phyloP scores from a whole-genome alignment of 176 grass and related monocot species.

The Canna indica region DNA sequence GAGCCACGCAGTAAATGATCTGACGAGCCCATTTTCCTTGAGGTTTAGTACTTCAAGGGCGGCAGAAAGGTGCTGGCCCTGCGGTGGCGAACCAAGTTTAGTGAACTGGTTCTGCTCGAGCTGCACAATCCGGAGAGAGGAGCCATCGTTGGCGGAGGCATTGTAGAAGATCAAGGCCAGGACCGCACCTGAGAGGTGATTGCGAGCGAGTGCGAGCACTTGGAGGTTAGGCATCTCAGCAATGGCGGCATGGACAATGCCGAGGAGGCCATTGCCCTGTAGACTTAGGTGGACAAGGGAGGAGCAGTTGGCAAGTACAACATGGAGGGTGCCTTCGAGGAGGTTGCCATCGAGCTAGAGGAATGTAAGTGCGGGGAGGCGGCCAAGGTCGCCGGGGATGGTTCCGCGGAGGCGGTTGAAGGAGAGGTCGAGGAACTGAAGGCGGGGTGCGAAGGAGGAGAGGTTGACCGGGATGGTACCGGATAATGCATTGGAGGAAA shows the following conservation, averaged over 20 bases:
- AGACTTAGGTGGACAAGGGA: slow-evolving; percentile 71
- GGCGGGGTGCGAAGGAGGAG: slow-evolving; percentile 28
- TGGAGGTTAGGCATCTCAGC: slow-evolving; percentile 57
- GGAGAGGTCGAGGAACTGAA: slow-evolving; percentile 85
- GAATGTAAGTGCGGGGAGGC: slow-evolving; percentile 60
- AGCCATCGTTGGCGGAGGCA: slow-evolving; percentile 25
- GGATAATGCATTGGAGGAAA: slow-evolving; percentile 78
- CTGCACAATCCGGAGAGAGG: slow-evolving; percentile 70
- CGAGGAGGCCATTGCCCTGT: slow-evolving; percentile 64
- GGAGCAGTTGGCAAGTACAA: slow-evolving; percentile 72
- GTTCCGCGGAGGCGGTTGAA: slow-evolving; percentile 82
- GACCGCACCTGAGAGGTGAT: slow-evolving; percentile 66
- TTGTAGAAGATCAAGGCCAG: slow-evolving; percentile 46
- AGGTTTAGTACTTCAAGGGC: slow-evolving; percentile 60
- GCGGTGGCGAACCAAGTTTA: slow-evolving; percentile 26
- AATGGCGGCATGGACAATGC: slow-evolving; percentile 72
- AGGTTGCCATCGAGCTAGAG: slow-evolving; percentile 89
- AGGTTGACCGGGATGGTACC: slow-evolving; percentile 46
- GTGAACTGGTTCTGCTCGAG: slow-evolving; percentile 68
- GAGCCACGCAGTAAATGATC: slow-evolving; percentile 71
- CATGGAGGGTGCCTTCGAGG: slow-evolving; percentile 79
- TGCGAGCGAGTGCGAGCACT: slow-evolving; percentile 67
- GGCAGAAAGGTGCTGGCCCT: slow-evolving; percentile 7
- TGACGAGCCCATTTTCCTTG: slow-evolving; percentile 48
- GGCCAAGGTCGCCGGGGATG: slow-evolving; percentile 53